Base-by-base conservation (phyloP, 768 basidiomycete genomes). In the Boletus barrowsii region DNA sequence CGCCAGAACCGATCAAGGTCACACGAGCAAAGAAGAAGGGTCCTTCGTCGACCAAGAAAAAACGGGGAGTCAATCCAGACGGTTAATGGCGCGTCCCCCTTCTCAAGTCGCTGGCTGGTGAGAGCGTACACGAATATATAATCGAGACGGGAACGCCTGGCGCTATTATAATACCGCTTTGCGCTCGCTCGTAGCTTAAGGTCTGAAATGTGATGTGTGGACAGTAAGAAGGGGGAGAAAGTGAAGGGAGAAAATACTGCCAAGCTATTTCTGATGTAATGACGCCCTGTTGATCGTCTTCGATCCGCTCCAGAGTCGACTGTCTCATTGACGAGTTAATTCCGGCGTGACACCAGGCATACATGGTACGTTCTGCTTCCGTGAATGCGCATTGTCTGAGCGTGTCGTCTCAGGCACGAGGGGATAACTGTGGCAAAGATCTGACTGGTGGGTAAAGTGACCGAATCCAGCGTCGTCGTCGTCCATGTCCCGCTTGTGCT, bases 321-420 rank as follows among this genome's bases (percentile, higher is more conserved):
- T 58, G 94, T 93, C 73, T 97, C 95, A 65, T 92, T 90, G 50
- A 97, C 90, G 46, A 98, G 79, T 56, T n/a, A n/a, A n/a, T n/a
- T 96, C 96, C 73, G 90, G 76, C 22, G 93, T 90, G 32, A 99
- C 86, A 5, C 97, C 97, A 7, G 97, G 97, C 61, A 98, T 97
- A 9, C 26, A 26, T 9, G 51, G 92, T 87, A 55, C 90, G 80
- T 74, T 99, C 97, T 13, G 95, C 95, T 29, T 97, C 93, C 29
- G 91, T 90, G 65, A 98, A 95, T 3, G 97, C 95, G 30, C 90
- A 81, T 61, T 97, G 90, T 10, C 26, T 26, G 26, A 98, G 77
- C 46, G 88, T n/a, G 93, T 90, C 0, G 91, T 22, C 22, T 22
- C 22, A 87, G 24, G 98, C 90, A 42, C 96, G 83, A 55, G 91